Conservation (phyloP, 345 rosid genomes). For the Litchi chinensis region DNA sequence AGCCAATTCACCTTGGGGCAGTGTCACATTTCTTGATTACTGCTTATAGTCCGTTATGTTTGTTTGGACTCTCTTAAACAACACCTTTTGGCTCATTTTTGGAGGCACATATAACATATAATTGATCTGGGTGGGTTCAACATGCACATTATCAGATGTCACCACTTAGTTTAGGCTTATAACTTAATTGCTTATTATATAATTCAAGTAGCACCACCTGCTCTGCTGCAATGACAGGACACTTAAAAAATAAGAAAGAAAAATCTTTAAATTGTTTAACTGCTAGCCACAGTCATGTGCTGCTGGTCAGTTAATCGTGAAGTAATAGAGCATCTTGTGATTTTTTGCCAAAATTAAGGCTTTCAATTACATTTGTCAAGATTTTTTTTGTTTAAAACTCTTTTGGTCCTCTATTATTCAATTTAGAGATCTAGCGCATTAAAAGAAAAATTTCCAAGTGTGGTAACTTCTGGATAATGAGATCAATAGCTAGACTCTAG, state of each 20-base stretch:
- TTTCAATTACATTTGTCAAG: too few species aligned
- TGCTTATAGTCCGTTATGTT: conserved; percentile 32
- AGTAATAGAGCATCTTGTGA: neutral
- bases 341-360: neutral
- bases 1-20: conserved; percentile 34
- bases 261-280: neutral
- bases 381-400: too few species aligned
- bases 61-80: conserved; percentile 33
- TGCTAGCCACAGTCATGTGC: neutral
- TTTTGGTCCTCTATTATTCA: neutral
- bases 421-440: too few species aligned
- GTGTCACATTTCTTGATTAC: conserved; percentile 28
- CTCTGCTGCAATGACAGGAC: neutral
- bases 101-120: neutral
- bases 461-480: too few species aligned
- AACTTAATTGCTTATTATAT: neutral
- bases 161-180: neutral
- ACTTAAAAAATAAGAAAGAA: neutral
- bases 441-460: too few species aligned
- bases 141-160: neutral
- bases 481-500: too few species aligned
- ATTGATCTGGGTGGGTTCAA: neutral
- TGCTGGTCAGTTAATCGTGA: too few species aligned
- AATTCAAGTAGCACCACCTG: neutral
- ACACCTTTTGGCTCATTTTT: conserved; percentile 16